These are phyloP conservation scores for Betula pendula DNA, from an alignment of 306 rosid genomes.

Conservation along the genomic window DNA sequence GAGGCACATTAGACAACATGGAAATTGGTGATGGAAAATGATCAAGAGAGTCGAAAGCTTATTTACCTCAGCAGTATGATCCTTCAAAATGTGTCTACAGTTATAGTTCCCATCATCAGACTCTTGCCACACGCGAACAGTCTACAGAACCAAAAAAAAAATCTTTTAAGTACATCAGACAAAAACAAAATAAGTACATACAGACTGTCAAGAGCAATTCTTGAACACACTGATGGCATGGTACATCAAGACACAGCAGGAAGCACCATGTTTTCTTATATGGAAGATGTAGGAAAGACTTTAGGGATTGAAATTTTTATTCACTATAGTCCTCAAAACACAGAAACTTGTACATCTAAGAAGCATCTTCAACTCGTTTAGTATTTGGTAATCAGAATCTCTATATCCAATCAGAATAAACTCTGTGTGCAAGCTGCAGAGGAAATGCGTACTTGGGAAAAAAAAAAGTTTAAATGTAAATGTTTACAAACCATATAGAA, in stretches of 20 bases:
- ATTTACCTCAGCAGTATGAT: slow-evolving; percentile 88
- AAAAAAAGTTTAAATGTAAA: neutral
- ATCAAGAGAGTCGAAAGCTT: slow-evolving; percentile 14
- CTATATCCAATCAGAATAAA: neutral
- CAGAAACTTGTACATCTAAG: neutral
- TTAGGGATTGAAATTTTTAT: neutral
- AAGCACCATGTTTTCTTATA: neutral
- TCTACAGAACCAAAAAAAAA: slow-evolving; percentile 47
- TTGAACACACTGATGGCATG: neutral
- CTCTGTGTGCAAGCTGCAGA: neutral
- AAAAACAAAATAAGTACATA: neutral
- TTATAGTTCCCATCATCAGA: slow-evolving; percentile 76
- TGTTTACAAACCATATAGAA: neutral
- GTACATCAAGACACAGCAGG: neutral
- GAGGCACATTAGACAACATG: neutral
- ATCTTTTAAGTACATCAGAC: neutral
- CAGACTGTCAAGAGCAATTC: neutral
- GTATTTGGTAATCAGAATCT: neutral
- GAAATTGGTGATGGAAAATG: neutral
- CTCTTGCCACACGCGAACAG: slow-evolving; percentile 92
- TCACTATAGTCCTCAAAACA: neutral
- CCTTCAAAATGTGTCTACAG: slow-evolving; percentile 75
- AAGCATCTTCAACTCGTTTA: neutral
- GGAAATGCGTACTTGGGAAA: neutral
- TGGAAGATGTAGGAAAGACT: neutral